Percentiles rank a stretch among this genome's conserved stretches.
phyloP scores from a whole-genome alignment of 306 rosid genomes.

The Purshia tridentata region DNA sequence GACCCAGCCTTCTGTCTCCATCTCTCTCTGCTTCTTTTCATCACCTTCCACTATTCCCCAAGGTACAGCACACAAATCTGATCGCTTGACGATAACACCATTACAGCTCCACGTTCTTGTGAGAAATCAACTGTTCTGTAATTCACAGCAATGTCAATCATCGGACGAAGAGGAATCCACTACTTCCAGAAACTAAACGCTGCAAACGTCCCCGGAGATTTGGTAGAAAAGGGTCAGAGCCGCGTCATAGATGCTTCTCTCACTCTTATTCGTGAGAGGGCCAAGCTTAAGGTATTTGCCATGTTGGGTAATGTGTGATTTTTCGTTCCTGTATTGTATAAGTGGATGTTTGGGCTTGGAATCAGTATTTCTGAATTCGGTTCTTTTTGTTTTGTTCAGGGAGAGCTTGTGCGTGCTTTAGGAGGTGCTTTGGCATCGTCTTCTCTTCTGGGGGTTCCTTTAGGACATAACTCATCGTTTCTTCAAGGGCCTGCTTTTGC shows the following conservation, averaged over 20 bases:
- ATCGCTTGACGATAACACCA: neutral
- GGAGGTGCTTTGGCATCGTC: slow-evolving; percentile 81
- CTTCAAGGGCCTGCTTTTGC: slow-evolving; percentile 99
- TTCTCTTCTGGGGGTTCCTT: slow-evolving; percentile 90
- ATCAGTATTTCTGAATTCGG: neutral
- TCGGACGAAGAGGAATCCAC: slow-evolving; percentile 63
- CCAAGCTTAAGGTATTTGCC: slow-evolving; percentile 75
- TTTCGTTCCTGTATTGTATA: neutral
- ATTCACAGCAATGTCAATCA: slow-evolving; percentile 49
- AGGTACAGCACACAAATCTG: neutral
- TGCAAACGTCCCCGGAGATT: slow-evolving; percentile 50
- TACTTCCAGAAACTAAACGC: slow-evolving; percentile 50
- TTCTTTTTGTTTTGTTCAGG: slow-evolving; percentile 38
- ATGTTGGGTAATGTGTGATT: neutral
- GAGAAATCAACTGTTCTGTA: neutral
- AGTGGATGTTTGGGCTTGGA: neutral
- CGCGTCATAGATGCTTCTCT: slow-evolving; percentile 94
- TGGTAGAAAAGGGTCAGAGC: slow-evolving; percentile 72
- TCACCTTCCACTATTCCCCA: neutral
- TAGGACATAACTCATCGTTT: slow-evolving; percentile 96
- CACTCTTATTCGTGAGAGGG: slow-evolving; percentile 92
- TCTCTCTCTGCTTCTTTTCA: neutral
- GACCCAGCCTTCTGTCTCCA: neutral
- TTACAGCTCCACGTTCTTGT: neutral
- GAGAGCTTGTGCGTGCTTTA: slow-evolving; percentile 88